Evolutionary conservation across 768 basidiomycete genomes (phyloP).

Genomic region (Hericium erinaceus): DNA sequence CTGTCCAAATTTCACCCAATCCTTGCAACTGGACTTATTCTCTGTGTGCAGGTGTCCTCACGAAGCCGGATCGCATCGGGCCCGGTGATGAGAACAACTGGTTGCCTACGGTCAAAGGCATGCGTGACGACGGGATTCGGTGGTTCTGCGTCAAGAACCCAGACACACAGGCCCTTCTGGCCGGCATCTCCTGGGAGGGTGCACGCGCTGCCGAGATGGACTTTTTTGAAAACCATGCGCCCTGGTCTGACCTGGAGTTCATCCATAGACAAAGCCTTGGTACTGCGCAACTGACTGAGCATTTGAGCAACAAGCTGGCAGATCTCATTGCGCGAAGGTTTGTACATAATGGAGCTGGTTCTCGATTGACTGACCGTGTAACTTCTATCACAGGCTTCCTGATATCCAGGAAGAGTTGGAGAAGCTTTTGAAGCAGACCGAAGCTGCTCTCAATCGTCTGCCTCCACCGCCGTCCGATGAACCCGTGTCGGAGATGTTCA

Average conservation of each 20-base stretch:
- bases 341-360: background rate
- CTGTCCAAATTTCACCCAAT: conserved; percentile 7
- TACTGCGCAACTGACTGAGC: conserved; percentile 8
- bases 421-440: conserved; percentile 28
- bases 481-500: conserved; percentile 43
- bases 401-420: conserved; percentile 49
- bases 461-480: conserved; percentile 47
- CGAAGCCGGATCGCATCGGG: conserved; percentile 11
- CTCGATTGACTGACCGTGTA: background rate
- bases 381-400: conserved; percentile 38
- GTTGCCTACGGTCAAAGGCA: background rate
- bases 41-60: conserved; percentile 3
- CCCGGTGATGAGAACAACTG: background rate
- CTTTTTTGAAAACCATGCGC: conserved; percentile 2
- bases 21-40: background rate
- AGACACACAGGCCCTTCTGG: conserved; percentile 4
- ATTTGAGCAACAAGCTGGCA: conserved; percentile 4
- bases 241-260: conserved; percentile 10
- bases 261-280: conserved; percentile 6
- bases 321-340: conserved; percentile 10
- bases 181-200: conserved; percentile 9
- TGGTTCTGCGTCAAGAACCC: conserved; percentile 14
- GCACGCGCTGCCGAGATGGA: conserved; percentile 5
- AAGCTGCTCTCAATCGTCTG: conserved; percentile 18
- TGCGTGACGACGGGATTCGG: background rate